These are phyloP conservation scores for Nemania abortiva DNA, from an alignment of 2,329 filamentous ascomycete species.

Conservation along the genomic window DNA sequence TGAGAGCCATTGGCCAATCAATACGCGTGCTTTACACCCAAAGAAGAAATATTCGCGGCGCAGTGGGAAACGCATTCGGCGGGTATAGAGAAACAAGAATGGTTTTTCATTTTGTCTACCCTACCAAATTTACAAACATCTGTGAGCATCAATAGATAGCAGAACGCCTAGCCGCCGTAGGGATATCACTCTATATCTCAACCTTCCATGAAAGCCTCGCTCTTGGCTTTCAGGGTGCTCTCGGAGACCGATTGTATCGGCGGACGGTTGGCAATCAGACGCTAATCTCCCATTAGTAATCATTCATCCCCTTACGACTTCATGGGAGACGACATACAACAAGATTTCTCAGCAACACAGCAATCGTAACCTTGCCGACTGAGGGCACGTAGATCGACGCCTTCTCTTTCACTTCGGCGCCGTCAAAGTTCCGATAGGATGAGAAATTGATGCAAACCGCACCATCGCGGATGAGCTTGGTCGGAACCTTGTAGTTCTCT, in stretches of 20 bases:
- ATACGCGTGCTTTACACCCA: constrained; percentile 3
- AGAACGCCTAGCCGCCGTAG: constrained; percentile 1
- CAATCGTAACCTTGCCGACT: constrained; percentile 97
- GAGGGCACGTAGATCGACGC: constrained; percentile 97
- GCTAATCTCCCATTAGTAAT: constrained; percentile 54
- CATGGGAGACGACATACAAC: constrained; percentile 69
- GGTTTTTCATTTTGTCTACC: constrained; percentile 23
- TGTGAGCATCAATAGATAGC: neutral
- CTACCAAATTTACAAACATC: neutral
- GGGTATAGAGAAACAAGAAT: neutral
- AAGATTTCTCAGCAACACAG: constrained; percentile 88
- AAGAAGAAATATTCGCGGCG: constrained; percentile 24
- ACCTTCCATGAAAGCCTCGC: constrained; percentile 49
- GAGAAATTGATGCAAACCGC: constrained; percentile 99
- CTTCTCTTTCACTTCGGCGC: constrained; percentile 89
- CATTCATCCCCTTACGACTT: neutral
- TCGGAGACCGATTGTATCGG: constrained; percentile 52
- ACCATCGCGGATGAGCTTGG: constrained; percentile 84
- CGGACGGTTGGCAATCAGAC: constrained; percentile 64
- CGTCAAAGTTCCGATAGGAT: constrained; percentile 91
- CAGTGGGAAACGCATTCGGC: neutral
- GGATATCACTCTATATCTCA: constrained; percentile 33
- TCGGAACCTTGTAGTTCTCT: constrained; percentile 90
- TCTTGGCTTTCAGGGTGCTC: constrained; percentile 50
- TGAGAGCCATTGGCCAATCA: constrained; percentile 27